These are phyloP conservation scores for Arabidopsis suecica DNA, from an alignment of 345 rosid genomes.

Conservation along the genomic window DNA sequence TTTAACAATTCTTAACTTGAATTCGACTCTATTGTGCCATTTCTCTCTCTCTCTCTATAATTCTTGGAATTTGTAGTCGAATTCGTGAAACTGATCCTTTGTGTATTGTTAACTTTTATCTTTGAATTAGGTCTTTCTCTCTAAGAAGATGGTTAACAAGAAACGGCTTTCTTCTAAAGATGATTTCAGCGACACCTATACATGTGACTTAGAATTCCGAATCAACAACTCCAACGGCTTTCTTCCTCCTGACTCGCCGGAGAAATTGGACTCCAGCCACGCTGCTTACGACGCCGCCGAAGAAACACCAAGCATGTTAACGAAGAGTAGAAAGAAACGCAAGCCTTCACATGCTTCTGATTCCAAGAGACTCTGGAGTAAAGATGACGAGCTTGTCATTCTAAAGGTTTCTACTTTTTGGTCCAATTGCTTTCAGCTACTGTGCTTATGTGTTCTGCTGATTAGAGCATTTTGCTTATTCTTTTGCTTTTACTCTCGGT, in stretches of 20 bases:
- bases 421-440: neutral
- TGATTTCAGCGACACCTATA: conserved; percentile 1
- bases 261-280: neutral
- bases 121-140: conserved; percentile 4
- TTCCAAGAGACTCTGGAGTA: conserved; percentile 7
- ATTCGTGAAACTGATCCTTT: no score
- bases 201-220: neutral
- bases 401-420: conserved; percentile 10
- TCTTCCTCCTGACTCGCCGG: conserved; percentile 6
- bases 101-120: neutral
- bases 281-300: neutral
- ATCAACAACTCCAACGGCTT: conserved; percentile 17
- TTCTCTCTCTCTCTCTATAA: neutral
- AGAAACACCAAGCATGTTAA: neutral
- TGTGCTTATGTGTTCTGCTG: neutral
- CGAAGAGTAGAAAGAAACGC: conserved; percentile 12
- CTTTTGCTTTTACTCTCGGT: neutral
- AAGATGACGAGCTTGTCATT: conserved; percentile 24
- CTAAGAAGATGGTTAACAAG: neutral
- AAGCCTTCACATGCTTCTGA: neutral
- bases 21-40: neutral
- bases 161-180: neutral
- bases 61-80: neutral
- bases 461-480: neutral
- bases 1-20: no score